These are phyloP conservation scores for Lipomyces spencermartinsiae DNA, from an alignment of 805 yeast species.

Conservation along the genomic window DNA sequence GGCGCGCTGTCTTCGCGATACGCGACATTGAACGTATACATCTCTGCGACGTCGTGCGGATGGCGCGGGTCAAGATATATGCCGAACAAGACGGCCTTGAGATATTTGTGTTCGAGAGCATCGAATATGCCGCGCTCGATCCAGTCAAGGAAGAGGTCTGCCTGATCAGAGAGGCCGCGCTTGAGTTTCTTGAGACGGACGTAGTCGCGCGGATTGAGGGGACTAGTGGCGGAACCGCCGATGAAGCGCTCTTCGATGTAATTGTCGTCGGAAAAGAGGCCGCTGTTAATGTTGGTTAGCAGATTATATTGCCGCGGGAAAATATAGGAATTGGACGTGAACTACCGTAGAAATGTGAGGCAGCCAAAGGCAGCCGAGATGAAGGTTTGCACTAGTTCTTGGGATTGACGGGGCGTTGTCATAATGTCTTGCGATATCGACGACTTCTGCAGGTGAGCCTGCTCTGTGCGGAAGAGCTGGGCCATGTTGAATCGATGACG, in stretches of 20 bases:
- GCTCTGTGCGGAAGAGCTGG: conserved; percentile 21
- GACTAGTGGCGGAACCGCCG: conserved; percentile 44
- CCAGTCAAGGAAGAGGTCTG: conserved; percentile 60
- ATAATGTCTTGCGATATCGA: conserved; percentile 14
- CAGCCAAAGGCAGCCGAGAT: conserved; percentile 63
- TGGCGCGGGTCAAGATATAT: conserved; percentile 52
- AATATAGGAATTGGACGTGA: background rate
- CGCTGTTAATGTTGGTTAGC: conserved; percentile 45
- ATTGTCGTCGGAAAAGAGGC: conserved; percentile 61
- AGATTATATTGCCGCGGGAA: background rate
- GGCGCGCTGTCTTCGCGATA: conserved; percentile 46
- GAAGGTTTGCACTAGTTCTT: conserved; percentile 56
- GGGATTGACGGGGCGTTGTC: conserved; percentile 46
- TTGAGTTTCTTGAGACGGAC: conserved; percentile 57
- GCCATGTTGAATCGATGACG: conserved; percentile 19
- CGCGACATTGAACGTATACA: conserved; percentile 57
- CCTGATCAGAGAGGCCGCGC: conserved; percentile 55
- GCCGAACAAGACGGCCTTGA: conserved; percentile 55
- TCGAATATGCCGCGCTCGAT: conserved; percentile 58
- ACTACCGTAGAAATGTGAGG: conserved; percentile 53
- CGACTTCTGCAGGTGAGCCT: conserved; percentile 17
- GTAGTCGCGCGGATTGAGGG: conserved; percentile 44
- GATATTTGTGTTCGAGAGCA: conserved; percentile 52
- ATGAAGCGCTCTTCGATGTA: conserved; percentile 58
- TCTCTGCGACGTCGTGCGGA: conserved; percentile 56